A percentile compares a stretch with the other conserved stretches of the same genome.
phyloP scores from a whole-genome alignment of 1,139 yeast genomes.

The Blastobotrys raffinosifermentans region DNA sequence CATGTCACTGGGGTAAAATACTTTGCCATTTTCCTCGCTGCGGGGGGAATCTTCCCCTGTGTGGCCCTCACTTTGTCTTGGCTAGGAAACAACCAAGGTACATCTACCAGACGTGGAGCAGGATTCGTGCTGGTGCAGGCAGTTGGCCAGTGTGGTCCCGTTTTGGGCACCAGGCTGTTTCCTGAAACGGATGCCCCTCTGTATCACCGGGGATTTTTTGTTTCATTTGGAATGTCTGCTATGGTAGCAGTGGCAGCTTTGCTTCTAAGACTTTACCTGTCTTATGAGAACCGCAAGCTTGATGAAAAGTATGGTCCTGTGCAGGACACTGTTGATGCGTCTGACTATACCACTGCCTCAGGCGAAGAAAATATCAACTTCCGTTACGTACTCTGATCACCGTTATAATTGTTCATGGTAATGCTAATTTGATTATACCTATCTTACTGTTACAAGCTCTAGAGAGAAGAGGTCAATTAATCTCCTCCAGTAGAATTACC shows the following conservation, averaged over 20 bases:
- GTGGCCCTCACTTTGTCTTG: slow-evolving; percentile 28
- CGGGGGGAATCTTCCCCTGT: slow-evolving; percentile 30
- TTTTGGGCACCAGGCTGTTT: slow-evolving; percentile 30
- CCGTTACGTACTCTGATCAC: slow-evolving; percentile 16
- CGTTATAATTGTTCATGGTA: too few species aligned
- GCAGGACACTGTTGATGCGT: slow-evolving; percentile 13
- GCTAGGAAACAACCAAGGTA: slow-evolving; percentile 32
- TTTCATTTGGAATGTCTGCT: slow-evolving; percentile 22
- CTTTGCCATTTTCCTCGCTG: slow-evolving; percentile 30
- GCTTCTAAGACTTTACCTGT: slow-evolving; percentile 18
- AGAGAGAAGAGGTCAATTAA: too few species aligned
- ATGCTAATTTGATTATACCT: too few species aligned
- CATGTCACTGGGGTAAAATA: slow-evolving; percentile 25
- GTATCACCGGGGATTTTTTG: slow-evolving; percentile 28
- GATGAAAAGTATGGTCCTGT: slow-evolving; percentile 24
- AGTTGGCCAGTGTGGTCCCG: slow-evolving; percentile 32
- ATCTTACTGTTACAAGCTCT: too few species aligned
- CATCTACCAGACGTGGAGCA: slow-evolving; percentile 28
- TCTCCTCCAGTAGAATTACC: too few species aligned
- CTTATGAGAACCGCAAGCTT: slow-evolving; percentile 19
- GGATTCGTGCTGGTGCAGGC: slow-evolving; percentile 29
- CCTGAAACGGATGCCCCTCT: slow-evolving; percentile 29
- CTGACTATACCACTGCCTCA: slow-evolving; percentile 13
- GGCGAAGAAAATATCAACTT: slow-evolving; percentile 18
- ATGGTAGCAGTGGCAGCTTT: slow-evolving; percentile 20